Evolutionary conservation across 192 early-diverging fungal species (phyloP).

Genomic region (Lobosporangium transversale): DNA sequence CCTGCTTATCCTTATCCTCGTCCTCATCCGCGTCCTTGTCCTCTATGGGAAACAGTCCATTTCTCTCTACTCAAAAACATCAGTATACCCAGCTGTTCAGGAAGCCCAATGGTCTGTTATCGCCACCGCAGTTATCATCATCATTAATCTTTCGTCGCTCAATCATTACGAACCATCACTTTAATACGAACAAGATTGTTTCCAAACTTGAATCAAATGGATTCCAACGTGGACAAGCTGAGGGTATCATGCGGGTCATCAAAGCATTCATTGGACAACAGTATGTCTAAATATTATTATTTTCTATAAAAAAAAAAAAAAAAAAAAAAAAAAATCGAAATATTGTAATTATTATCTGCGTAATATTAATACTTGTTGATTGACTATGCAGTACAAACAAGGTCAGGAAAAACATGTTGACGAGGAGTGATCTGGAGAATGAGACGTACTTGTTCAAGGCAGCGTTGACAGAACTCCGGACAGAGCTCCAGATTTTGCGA

Average conservation of each 20-base stretch:
- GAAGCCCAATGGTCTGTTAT: constrained; percentile 2
- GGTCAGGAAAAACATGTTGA: constrained; percentile 66
- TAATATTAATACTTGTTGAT: too few species aligned
- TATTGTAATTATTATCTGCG: too few species aligned
- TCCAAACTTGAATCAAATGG: constrained; percentile 69
- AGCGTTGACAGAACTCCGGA: constrained; percentile 82
- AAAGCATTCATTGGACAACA: constrained; percentile 67
- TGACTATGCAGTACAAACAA: constrained; percentile 61
- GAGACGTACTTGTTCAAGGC: constrained; percentile 86
- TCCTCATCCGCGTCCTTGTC: too few species aligned
- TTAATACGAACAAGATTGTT: constrained; percentile 85
- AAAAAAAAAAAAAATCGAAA: too few species aligned
- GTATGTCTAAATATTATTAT: constrained; percentile 60
- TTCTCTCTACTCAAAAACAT: too few species aligned
- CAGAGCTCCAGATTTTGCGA: constrained; percentile 77
- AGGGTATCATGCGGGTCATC: constrained; percentile 78
- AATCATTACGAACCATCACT: constrained; percentile 62
- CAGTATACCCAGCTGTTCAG: constrained; percentile 36
- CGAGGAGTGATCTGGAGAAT: constrained; percentile 85
- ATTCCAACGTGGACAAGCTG: constrained; percentile 76
- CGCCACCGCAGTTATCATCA: too few species aligned
- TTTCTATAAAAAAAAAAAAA: not conserved
- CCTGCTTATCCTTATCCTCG: constrained; percentile 24
- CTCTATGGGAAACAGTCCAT: too few species aligned
- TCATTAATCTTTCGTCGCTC: constrained; percentile 18